Base-by-base conservation (phyloP, 2,329 filamentous ascomycete genomes). In the Harringtonia lauricola region DNA sequence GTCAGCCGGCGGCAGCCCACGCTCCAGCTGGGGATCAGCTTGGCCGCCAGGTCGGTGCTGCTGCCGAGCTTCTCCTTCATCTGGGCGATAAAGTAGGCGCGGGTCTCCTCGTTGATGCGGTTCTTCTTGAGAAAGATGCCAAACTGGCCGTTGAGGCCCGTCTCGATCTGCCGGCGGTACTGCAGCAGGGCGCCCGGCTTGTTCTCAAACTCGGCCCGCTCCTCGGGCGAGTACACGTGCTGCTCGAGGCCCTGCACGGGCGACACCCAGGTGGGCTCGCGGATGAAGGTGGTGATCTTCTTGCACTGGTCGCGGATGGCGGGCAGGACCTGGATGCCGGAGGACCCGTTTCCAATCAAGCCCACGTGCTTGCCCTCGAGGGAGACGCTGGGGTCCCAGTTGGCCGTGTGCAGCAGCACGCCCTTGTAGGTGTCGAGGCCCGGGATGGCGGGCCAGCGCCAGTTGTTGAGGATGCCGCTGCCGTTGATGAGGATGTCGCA, bases 1-100 rank as follows among this genome's bases (percentile, higher is more conserved):
- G 65, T 64, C 36, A 68, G 59, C 1, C 63, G 62, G 42, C 57
- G 59, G 55, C 58, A 67, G 12, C 70, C 70, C 8, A 65, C 63
- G 3, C 60, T 58, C 58, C 66, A 73, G 34, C 55, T 55, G 13
- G 64, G 65, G 29, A 63, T 61, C 13, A 75, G 63, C 38, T 65
- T 59, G 10, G 68, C 57, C 3, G 44, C 45, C 21, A 51, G 33
- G n/a, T 19, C 28, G 21, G 47, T 42, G 43, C 43, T 36, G 29
- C 56, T 56, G 45, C n/a, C n/a, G n/a, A 64, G 54, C 49, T 58
- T 60, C 47, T 59, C 55, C 44, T 55, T 61, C 64, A 65, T 68
- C 46, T 64, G 57, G 36, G 54, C 40, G 7, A 54, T 46, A 58
- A 71, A 64, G 47, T 66, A 62, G 19, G 55, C 54, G 49, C 61